Evolutionary conservation across 345 rosid genomes (phyloP).

Genomic region (Moricandia moricandioides): DNA sequence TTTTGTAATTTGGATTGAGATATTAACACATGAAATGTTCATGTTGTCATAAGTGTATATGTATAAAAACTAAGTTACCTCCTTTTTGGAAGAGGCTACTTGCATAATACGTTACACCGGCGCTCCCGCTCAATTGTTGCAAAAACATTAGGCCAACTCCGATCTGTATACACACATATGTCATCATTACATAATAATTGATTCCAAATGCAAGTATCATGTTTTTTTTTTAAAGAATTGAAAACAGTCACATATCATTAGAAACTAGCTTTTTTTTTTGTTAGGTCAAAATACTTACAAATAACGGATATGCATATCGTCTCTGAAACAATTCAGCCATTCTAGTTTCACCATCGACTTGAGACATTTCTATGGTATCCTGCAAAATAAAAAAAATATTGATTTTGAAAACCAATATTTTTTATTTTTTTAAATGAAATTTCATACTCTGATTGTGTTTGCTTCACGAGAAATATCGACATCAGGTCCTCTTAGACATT

Average conservation of each 20-base stretch:
- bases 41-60: neutral
- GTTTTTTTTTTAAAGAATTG: neutral
- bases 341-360: conserved; percentile 5
- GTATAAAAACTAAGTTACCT: conserved; percentile 25
- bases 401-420: neutral
- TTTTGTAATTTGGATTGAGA: neutral
- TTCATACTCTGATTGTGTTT: conserved; percentile 32
- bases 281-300: conserved; percentile 22
- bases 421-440: neutral
- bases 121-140: conserved; percentile 39
- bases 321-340: conserved; percentile 37
- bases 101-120: conserved; percentile 38
- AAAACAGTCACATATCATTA: neutral
- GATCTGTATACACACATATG: conserved; percentile 23
- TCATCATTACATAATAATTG: neutral
- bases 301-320: conserved; percentile 33
- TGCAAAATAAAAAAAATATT: neutral
- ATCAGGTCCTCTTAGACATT: conserved; percentile 40
- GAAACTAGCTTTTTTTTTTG: neutral
- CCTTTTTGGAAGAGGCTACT: conserved; percentile 37
- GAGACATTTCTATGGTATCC: conserved; percentile 30
- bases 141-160: conserved; percentile 44
- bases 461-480: conserved; percentile 40
- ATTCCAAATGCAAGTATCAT: neutral
- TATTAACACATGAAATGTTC: neutral